phyloP scores from a whole-genome alignment of 306 rosid genomes.

The Fagus sylvatica region DNA sequence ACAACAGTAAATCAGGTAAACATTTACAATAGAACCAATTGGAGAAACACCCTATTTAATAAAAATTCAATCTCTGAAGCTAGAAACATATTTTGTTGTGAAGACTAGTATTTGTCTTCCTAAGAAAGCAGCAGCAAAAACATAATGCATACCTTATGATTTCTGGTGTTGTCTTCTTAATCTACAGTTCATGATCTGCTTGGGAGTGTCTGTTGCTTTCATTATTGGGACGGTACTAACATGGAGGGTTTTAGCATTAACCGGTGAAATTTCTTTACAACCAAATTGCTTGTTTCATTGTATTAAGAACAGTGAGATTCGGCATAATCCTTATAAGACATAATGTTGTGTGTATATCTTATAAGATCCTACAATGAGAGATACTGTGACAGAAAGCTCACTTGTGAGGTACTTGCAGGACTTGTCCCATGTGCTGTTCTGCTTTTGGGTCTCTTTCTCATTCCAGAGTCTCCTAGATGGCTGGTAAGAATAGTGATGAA shows the following conservation, averaged over 20 bases:
- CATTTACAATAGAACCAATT: background rate
- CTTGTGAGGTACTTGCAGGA: conserved; percentile 48
- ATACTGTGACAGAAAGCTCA: conserved; percentile 22
- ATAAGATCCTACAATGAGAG: background rate
- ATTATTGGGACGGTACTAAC: conserved; percentile 72
- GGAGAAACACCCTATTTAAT: background rate
- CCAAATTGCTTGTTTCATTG: conserved; percentile 15
- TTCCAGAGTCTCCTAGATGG: conserved; percentile 99
- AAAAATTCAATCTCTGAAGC: conserved; percentile 5
- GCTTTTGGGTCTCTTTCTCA: conserved; percentile 75
- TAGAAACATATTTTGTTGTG: background rate
- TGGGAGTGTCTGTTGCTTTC: conserved; percentile 69
- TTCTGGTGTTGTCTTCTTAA: conserved; percentile 14
- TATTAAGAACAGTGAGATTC: background rate
- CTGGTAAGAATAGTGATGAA: conserved; percentile 52
- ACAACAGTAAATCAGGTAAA: conserved; percentile 86
- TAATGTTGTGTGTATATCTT: background rate
- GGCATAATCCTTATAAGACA: background rate
- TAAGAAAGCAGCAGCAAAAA: background rate
- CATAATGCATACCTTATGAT: background rate
- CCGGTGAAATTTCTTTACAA: conserved; percentile 38
- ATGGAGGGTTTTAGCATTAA: conserved; percentile 79
- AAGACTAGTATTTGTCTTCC: conserved; percentile 7
- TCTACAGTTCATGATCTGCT: conserved; percentile 68
- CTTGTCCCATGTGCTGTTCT: conserved; percentile 73